Evolutionary conservation across 2,329 filamentous ascomycete genomes (phyloP).

Genomic region (Fusarium cicatricum): DNA sequence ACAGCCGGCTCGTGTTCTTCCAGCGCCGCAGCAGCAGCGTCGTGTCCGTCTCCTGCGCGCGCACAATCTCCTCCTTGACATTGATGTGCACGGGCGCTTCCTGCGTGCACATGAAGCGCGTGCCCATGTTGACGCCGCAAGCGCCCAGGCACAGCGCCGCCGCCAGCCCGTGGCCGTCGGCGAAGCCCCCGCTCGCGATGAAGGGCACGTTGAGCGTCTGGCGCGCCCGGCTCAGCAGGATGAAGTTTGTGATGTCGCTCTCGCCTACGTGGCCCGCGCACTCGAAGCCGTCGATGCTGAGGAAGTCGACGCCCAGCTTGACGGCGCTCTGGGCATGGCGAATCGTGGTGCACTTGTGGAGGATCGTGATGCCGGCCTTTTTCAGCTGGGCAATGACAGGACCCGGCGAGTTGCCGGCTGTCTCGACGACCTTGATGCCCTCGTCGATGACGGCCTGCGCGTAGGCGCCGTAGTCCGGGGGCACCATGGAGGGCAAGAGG

Average conservation of each 20-base stretch:
- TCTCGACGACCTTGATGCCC: constrained; percentile 90
- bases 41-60: constrained; percentile 89
- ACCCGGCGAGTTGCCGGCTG: constrained; percentile 86
- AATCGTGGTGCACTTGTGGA: constrained; percentile 99
- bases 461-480: constrained; percentile 92
- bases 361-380: constrained; percentile 76
- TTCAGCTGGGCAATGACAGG: constrained; percentile 92
- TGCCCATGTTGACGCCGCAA: constrained; percentile 98
- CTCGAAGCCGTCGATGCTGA: constrained; percentile 97
- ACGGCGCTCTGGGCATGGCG: constrained; percentile 89
- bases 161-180: constrained; percentile 91
- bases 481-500: constrained; percentile 86
- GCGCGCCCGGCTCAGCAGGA: constrained; percentile 83
- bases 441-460: constrained; percentile 93
- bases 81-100: constrained; percentile 93
- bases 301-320: constrained; percentile 94
- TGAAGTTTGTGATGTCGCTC: constrained; percentile 88
- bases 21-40: constrained; percentile 87
- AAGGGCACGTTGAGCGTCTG: constrained; percentile 88
- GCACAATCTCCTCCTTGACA: constrained; percentile 92
- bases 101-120: constrained; percentile 94
- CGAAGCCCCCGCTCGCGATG: constrained; percentile 95
- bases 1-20: constrained; percentile 91
- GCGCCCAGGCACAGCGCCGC: constrained; percentile 90
- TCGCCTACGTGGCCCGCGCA: constrained; percentile 92